Conservation (phyloP, 202 grass and related monocot genomes). For the Setaria italica region DNA sequence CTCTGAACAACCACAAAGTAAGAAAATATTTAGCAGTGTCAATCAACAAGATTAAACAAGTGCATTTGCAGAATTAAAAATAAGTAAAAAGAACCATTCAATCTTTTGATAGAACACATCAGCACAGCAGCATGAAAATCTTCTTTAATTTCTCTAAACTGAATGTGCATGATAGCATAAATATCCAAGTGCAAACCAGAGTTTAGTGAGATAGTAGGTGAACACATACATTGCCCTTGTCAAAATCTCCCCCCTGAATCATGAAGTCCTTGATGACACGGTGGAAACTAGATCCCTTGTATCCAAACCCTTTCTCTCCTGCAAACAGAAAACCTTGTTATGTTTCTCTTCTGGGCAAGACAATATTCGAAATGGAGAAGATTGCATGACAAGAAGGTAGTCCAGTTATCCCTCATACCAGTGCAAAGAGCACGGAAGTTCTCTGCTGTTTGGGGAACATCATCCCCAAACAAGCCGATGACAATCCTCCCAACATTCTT, state of each 20-base stretch:
- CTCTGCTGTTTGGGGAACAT: constrained; percentile 86
- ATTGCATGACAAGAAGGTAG: constrained; percentile 7
- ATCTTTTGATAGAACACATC: constrained; percentile 21
- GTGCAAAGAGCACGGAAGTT: constrained; percentile 90
- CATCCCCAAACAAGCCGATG: constrained; percentile 82
- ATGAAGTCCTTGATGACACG: constrained; percentile 93
- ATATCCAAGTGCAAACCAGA: neutral
- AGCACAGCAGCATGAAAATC: neutral
- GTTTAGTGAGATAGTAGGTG: neutral
- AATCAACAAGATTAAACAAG: constrained; percentile 12
- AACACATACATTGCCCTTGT: constrained; percentile 82
- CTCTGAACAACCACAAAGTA: constrained; percentile 8
- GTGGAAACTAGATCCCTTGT: constrained; percentile 85
- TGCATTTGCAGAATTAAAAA: neutral
- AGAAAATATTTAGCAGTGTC: neutral
- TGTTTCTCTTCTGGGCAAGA: constrained; percentile 3
- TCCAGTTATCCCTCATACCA: constrained; percentile 40
- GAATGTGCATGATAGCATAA: constrained; percentile 2
- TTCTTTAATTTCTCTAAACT: neutral
- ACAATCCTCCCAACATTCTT: constrained; percentile 74
- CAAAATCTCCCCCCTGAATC: constrained; percentile 93
- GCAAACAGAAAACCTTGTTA: constrained; percentile 34
- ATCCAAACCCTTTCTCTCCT: constrained; percentile 94
- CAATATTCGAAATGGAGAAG: constrained; percentile 3
- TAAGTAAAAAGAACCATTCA: neutral